Conservation (phyloP, 2,329 filamentous ascomycete genomes). For the Zasmidium angulare region DNA sequence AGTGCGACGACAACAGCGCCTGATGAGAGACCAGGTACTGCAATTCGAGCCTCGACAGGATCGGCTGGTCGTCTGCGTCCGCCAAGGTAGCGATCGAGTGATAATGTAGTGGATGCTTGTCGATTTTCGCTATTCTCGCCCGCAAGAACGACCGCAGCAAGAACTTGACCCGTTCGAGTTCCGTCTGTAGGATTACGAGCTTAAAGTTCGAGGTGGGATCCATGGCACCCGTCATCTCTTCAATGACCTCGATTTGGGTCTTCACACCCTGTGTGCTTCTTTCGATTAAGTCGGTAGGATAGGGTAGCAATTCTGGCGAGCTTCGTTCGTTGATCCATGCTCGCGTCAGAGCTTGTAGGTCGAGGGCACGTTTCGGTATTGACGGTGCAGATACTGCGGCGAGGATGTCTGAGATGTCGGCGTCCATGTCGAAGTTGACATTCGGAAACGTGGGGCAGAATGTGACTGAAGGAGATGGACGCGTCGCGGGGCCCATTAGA, state of each 20-base stretch:
- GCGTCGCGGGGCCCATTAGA: background rate
- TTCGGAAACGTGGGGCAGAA: background rate
- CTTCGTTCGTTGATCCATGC: constrained; percentile 92
- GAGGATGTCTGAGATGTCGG: constrained; percentile 54
- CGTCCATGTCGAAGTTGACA: constrained; percentile 21
- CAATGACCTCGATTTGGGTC: constrained; percentile 39
- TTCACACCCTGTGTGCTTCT: constrained; percentile 66
- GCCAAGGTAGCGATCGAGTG: constrained; percentile 49
- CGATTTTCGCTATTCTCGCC: constrained; percentile 86
- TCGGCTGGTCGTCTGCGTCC: constrained; percentile 33
- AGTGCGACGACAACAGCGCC: constrained; percentile 79
- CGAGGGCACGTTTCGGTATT: constrained; percentile 61
- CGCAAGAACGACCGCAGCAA: constrained; percentile 80
- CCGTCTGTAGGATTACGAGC: constrained; percentile 93
- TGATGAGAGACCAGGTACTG: constrained; percentile 85
- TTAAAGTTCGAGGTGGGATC: constrained; percentile 89
- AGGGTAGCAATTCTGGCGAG: constrained; percentile 84
- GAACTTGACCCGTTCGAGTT: constrained; percentile 92
- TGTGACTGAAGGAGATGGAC: background rate
- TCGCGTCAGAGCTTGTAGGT: constrained; percentile 85
- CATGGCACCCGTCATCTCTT: constrained; percentile 72
- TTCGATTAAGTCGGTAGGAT: constrained; percentile 73
- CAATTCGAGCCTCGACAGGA: constrained; percentile 71
- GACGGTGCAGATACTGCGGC: constrained; percentile 47
- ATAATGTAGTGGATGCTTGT: constrained; percentile 74